Evolutionary conservation across 768 basidiomycete species (phyloP), one percentile per base, ranked within the genome.

Genomic region (Mrakia gelida): DNA sequence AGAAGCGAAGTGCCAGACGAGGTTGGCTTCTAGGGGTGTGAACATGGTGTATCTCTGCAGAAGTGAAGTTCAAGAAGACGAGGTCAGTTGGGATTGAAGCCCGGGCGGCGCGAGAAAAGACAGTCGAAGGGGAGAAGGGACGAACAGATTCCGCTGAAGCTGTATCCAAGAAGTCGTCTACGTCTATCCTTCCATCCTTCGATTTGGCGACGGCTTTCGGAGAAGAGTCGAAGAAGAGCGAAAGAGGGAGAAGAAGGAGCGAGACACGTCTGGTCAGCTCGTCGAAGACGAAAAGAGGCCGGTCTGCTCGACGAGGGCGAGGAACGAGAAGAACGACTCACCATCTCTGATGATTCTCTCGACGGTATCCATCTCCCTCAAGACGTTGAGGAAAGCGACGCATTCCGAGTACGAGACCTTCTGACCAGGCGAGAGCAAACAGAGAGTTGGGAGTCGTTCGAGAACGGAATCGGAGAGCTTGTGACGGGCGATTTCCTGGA

Each of bases 1-100:
- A 18, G 92, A 91, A 38, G 95, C 95, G 86, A 98, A 98, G 84
- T 99, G 96, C 86, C 98, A 99, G 82, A 99, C 91, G 82, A 98
- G 97, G 74, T 92, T 82, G 38, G 83, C 84, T 80, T 82, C 78
- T 0, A 79, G 45, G 13, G 78, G 78, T 23, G 73, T 68, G 54
- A 79, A 75, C n/a, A 43, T 62, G 41, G 65, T 75, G 49, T 79
- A 79, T 45, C 74, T 65, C 74, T 67, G 23, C 30, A 38, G 38
- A 38, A 38, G 38, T 3, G 4, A 38, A 38, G 38, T 38, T 38
- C 38, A 32, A 61, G 26, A 54, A 67, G 32, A 34, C 18, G n/a
- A 75, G 41, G 54, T 45, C 3, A 45, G 38, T 38, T 38, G 38
- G 13, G 41, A 26, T 6, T 6, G 28, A 38, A 26, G 28, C 6